Evolutionary conservation across 805 yeast genomes (phyloP).

Genomic region (Suhomyces faveliae): DNA sequence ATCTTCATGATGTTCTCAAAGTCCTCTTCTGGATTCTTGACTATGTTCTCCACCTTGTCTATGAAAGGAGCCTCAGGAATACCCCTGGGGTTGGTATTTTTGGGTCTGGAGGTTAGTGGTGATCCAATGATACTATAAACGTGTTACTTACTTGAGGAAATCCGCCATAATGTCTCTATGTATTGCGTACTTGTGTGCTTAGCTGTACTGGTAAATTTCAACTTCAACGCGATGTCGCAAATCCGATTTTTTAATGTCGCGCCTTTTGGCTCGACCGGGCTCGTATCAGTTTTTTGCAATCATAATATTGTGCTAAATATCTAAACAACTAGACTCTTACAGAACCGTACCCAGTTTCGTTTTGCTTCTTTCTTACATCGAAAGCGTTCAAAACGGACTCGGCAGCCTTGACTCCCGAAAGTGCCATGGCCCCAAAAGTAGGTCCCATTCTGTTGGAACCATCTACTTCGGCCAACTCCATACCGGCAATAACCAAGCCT

Average conservation of each 20-base stretch:
- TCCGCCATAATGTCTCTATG: conserved; percentile 7
- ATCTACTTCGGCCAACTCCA: conserved; percentile 77
- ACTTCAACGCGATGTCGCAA: neutral
- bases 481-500: conserved; percentile 68
- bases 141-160: conserved; percentile 10
- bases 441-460: conserved; percentile 85
- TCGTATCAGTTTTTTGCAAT: neutral
- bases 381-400: conserved; percentile 45
- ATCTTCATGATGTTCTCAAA: conserved; percentile 67
- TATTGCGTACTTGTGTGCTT: neutral
- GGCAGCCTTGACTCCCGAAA: conserved; percentile 78
- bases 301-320: neutral
- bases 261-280: neutral
- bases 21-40: conserved; percentile 61
- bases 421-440: conserved; percentile 78
- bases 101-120: conserved; percentile 39
- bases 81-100: conserved; percentile 81
- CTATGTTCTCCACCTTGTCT: conserved; percentile 72
- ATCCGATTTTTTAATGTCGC: neutral
- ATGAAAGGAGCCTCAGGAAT: conserved; percentile 96
- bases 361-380: conserved; percentile 38
- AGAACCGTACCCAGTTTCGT: conserved; percentile 18
- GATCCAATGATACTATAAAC: neutral
- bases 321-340: neutral
- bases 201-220: neutral